These are phyloP conservation scores for Cotoneaster glaucophyllus DNA, from an alignment of 306 rosid genomes.

Conservation along the genomic window DNA sequence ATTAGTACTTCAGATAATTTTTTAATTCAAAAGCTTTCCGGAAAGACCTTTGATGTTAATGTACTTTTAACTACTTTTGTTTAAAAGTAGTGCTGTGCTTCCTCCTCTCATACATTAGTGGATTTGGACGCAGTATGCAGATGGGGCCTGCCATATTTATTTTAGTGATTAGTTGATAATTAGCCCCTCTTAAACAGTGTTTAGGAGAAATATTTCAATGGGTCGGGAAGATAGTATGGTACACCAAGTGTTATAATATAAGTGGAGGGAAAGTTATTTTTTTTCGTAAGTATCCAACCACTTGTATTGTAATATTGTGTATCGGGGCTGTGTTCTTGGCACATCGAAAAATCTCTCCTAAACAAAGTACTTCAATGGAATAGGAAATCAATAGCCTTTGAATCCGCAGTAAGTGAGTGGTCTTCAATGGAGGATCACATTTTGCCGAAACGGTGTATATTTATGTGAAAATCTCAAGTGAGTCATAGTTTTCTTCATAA, in stretches of 20 bases:
- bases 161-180: background rate
- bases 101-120: background rate
- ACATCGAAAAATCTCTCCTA: too few species aligned
- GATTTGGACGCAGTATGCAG: background rate
- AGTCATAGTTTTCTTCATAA: background rate
- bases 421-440: background rate
- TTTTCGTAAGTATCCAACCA: too few species aligned
- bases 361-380: background rate
- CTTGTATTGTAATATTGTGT: too few species aligned
- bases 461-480: background rate
- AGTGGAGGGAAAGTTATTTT: too few species aligned
- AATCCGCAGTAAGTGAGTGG: background rate
- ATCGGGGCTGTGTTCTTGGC: too few species aligned
- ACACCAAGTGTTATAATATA: too few species aligned
- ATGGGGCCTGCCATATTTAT: background rate
- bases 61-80: background rate
- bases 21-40: background rate
- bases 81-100: background rate
- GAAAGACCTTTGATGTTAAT: background rate
- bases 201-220: too few species aligned
- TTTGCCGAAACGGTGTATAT: background rate
- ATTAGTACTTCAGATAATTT: background rate
- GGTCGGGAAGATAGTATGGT: rapidly evolving
- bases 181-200: background rate
- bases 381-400: background rate